Conservation (phyloP, 2,329 filamentous ascomycete genomes). For the Trichoderma arundinaceum region DNA sequence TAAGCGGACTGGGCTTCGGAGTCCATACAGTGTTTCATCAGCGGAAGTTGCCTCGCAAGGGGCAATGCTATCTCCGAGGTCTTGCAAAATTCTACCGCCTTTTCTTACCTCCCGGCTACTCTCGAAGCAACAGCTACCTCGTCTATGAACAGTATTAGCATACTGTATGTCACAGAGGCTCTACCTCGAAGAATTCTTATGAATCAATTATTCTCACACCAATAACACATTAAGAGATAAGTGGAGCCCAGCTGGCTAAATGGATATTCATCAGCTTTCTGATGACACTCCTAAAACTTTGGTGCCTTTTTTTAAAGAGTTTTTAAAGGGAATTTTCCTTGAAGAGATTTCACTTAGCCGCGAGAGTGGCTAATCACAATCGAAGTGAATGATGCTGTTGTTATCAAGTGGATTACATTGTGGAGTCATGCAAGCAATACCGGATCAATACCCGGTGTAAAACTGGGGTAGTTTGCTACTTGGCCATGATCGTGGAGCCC, state of each 20-base stretch:
- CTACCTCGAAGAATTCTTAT: background rate
- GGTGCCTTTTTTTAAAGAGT: conserved; percentile 22
- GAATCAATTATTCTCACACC: background rate
- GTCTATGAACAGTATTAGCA: background rate
- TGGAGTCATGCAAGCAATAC: conserved; percentile 22
- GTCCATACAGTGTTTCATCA: background rate
- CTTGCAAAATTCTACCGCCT: conserved; percentile 7
- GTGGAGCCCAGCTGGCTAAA: background rate
- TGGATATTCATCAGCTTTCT: conserved; percentile 6
- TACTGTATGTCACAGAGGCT: background rate
- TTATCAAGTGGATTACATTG: conserved; percentile 7
- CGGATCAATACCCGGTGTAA: conserved; percentile 11
- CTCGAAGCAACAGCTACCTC: background rate
- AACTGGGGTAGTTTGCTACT: conserved; percentile 13
- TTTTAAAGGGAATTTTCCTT: conserved; percentile 11
- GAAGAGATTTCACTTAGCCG: conserved; percentile 12
- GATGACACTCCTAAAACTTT: background rate
- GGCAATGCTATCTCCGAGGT: background rate
- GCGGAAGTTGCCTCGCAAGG: background rate
- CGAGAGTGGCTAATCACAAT: conserved; percentile 17
- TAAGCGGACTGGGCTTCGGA: background rate
- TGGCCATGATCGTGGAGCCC: conserved; percentile 18
- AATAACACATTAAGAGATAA: background rate
- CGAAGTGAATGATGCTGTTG: conserved; percentile 10
- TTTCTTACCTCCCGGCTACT: background rate